Percentiles rank a stretch among this genome's conserved stretches.
Evolutionary conservation across 2,329 filamentous ascomycete genomes (phyloP).

Genomic region (Sporothrix brunneoviolacea): DNA sequence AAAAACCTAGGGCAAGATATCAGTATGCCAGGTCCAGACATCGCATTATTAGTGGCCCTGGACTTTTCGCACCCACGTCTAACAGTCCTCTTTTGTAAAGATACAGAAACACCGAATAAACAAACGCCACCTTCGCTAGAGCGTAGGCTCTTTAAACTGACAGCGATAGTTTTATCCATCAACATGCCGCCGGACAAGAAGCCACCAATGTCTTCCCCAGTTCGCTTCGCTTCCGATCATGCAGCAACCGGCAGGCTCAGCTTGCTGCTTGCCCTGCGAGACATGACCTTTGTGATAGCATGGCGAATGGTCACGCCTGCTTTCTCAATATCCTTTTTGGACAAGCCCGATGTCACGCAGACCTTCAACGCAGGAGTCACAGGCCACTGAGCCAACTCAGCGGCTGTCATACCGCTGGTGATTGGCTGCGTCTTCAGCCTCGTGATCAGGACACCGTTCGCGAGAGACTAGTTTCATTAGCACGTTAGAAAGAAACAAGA

Average conservation of each 20-base stretch:
- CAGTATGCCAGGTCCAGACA: not conserved
- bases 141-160: too few species aligned
- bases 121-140: not conserved
- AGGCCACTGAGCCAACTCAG: constrained; percentile 61
- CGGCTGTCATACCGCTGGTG: constrained; percentile 53
- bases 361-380: constrained; percentile 82
- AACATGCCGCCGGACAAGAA: too few species aligned
- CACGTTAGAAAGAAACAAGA: too few species aligned
- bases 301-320: constrained; percentile 82
- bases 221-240: not conserved
- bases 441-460: constrained; percentile 85
- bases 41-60: too few species aligned
- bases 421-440: constrained; percentile 74
- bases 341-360: constrained; percentile 79
- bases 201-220: not conserved
- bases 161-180: too few species aligned
- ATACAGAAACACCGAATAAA: too few species aligned
- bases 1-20: not conserved
- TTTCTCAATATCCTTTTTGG: constrained; percentile 94
- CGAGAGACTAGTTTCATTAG: constrained; percentile 54
- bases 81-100: too few species aligned
- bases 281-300: constrained; percentile 89
- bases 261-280: constrained; percentile 40
- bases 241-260: constrained; percentile 17
- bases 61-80: too few species aligned